phyloP scores from a whole-genome alignment of 139 green algal species.

The Volvox africanus region DNA sequence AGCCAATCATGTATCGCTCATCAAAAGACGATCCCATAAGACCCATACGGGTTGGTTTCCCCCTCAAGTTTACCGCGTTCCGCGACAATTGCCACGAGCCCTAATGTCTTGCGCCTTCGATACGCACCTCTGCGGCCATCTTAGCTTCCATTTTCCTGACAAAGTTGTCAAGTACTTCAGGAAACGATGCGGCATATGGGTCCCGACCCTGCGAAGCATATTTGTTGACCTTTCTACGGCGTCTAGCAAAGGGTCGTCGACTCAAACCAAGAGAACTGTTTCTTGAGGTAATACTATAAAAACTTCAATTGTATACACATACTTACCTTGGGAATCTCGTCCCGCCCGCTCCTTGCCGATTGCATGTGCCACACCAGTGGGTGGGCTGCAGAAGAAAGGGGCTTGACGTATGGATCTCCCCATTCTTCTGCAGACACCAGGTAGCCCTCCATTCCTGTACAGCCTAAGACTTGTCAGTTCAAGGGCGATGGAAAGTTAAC shows the following conservation, averaged over 20 bases:
- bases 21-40: too few relatives aligned
- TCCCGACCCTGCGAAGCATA: slow-evolving; percentile 23
- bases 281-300: too few relatives aligned
- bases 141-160: slow-evolving; percentile 62
- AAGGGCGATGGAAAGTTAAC: slow-evolving; percentile 9
- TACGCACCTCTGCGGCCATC: slow-evolving; percentile 63
- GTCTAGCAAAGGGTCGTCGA: background rate
- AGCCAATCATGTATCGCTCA: too few relatives aligned
- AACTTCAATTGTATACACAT: background rate
- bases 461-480: slow-evolving; percentile 36
- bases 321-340: slow-evolving; percentile 43
- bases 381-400: slow-evolving; percentile 39
- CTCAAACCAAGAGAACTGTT: too few relatives aligned
- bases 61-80: background rate
- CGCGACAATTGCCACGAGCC: background rate
- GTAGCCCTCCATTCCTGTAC: background rate
- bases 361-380: slow-evolving; percentile 63
- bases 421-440: slow-evolving; percentile 9
- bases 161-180: slow-evolving; percentile 63
- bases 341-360: slow-evolving; percentile 47
- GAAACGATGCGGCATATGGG: slow-evolving; percentile 25
- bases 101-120: background rate
- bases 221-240: background rate
- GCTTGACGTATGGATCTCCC: slow-evolving; percentile 54
- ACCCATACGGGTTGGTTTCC: too few relatives aligned